Evolutionary conservation across 768 basidiomycete species (phyloP).

Genomic region (Pisolithus tinctorius): DNA sequence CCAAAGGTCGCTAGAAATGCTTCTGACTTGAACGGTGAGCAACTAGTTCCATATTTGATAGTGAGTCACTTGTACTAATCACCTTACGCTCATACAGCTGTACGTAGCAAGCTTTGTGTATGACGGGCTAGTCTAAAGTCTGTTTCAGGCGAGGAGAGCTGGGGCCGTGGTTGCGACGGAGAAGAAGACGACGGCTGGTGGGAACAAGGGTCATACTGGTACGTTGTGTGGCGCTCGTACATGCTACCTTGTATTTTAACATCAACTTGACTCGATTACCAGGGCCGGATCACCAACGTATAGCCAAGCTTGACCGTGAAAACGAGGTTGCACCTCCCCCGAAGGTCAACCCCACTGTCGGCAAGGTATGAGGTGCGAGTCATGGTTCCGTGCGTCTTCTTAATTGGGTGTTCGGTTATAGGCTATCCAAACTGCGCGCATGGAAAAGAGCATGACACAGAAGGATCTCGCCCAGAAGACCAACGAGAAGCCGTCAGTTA

Average conservation of each 20-base stretch:
- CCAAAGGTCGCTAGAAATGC: constrained; percentile 59
- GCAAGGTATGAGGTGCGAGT: constrained; percentile 46
- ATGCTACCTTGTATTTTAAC: background rate
- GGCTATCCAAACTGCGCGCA: constrained; percentile 79
- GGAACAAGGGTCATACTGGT: constrained; percentile 78
- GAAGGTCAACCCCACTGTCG: constrained; percentile 67
- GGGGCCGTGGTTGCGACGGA: constrained; percentile 79
- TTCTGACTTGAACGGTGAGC: constrained; percentile 50
- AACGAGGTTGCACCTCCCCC: constrained; percentile 92
- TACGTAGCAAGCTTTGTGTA: constrained; percentile 27
- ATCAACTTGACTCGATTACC: background rate
- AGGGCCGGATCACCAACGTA: constrained; percentile 92
- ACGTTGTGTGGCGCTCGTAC: constrained; percentile 10
- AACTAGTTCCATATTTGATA: background rate
- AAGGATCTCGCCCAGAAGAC: constrained; percentile 90
- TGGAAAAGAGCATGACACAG: constrained; percentile 76
- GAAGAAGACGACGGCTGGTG: constrained; percentile 63
- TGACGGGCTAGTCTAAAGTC: constrained; percentile 3
- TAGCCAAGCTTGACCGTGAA: constrained; percentile 90
- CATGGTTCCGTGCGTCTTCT: background rate
- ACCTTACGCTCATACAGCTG: constrained; percentile 35
- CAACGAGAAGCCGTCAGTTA: constrained; percentile 85
- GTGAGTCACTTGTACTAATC: constrained; percentile 9
- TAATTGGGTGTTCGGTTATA: constrained; percentile 23
- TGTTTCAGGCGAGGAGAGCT: constrained; percentile 57